Evolutionary conservation across 164 flowering plant species (phyloP), one percentile per base, ranked within the genome.

Genomic region (Piper longum): DNA sequence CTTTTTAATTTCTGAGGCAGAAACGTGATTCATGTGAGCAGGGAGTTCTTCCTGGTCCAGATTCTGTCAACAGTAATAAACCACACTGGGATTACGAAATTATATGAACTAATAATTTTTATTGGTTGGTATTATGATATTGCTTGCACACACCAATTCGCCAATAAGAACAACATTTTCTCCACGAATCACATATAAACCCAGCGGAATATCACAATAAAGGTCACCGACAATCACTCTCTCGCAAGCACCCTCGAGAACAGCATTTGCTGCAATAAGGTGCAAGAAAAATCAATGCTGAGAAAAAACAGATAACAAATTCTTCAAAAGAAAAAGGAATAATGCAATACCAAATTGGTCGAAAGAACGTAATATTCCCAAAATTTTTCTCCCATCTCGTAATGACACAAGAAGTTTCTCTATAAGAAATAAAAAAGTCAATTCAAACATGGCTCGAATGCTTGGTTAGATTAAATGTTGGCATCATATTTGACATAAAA

Each of bases 81-180:
- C 16, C 41, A 59, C 8, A 7, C 19, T 16, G 6, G 16, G 7
- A 56, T 7, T 16, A 8, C 12, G 45, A 43, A 43, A 13, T 4
- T 42, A 8, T 0, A 57, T 36, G 16, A 58, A 2, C 14, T 9
- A 48, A 48, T 14, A 9, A 14, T 3, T 48, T 14, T 48, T 48
- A 3, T 48, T 9, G 9, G 52, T 9, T 9, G 52, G 3, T 3
- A 48, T 2, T 2, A 59, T 41, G 13, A 57, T 14, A 13, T 45
- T 18, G 57, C 36, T 26, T 26, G 36, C 7, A 62, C 19, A 8
- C 81, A 90, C 97, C 93, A 91, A 81, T 68, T 91, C 98, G 5
- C 98, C 98, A 59, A 91, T 87, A 57, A 91, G 71, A 65, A 91
- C 98, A 65, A 91, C 98, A 78, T 91, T 91, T 74, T 91, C 96